Percentiles rank a stretch among this genome's conserved stretches.
Evolutionary conservation across 83 land plant genomes (phyloP).

Genomic region (Diphasiastrum complanatum): DNA sequence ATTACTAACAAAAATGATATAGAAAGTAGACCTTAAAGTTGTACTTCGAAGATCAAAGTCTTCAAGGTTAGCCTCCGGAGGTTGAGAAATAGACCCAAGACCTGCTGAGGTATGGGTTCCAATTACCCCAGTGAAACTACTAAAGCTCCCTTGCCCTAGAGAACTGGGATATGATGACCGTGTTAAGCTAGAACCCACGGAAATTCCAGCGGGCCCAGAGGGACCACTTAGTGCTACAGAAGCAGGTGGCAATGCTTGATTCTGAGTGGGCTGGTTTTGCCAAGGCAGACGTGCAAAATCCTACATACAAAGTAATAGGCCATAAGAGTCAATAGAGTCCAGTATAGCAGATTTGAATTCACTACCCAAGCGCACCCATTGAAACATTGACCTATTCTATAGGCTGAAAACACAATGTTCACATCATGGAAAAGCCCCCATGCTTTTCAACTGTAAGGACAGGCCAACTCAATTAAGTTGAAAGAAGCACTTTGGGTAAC

Average conservation of each 20-base stretch:
- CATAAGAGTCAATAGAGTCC: conserved; percentile 6
- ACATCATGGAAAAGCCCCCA: too few relatives aligned
- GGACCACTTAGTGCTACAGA: conserved; percentile 16
- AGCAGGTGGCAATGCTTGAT: conserved; percentile 32
- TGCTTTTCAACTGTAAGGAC: too few relatives aligned
- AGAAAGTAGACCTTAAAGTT: not conserved
- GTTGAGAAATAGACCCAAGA: conserved; percentile 31
- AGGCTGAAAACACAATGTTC: too few relatives aligned
- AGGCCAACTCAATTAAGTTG: too few relatives aligned
- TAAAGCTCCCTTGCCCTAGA: conserved; percentile 7
- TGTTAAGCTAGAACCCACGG: conserved; percentile 29
- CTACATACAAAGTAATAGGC: conserved; percentile 28
- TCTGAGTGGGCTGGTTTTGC: conserved; percentile 74
- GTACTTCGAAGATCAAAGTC: conserved; percentile 6
- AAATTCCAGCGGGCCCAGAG: conserved; percentile 30
- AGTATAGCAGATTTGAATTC: too few relatives aligned
- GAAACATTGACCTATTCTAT: too few relatives aligned
- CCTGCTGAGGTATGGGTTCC: conserved; percentile 32
- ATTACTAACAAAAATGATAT: not conserved
- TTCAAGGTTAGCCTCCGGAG: conserved; percentile 19
- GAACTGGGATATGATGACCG: conserved; percentile 25
- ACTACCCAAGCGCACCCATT: not conserved
- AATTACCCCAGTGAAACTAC: conserved; percentile 5
- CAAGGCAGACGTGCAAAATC: conserved; percentile 79
- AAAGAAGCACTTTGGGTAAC: too few relatives aligned